These are phyloP conservation scores for Aspergillus spinulosporus DNA, from an alignment of 2,329 filamentous ascomycete genomes.

Conservation along the genomic window DNA sequence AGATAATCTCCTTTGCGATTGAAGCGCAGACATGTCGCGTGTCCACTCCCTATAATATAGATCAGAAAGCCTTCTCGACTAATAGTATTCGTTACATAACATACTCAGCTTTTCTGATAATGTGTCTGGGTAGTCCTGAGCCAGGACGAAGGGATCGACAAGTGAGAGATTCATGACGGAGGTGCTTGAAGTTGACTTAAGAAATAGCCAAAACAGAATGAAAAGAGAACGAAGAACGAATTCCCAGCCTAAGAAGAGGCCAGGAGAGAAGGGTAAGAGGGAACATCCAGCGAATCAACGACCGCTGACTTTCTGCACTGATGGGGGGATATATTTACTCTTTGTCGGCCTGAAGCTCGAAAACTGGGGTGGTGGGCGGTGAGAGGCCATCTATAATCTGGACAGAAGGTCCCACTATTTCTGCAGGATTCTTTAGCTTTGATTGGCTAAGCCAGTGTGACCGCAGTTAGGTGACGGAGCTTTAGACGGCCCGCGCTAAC, in stretches of 20 bases:
- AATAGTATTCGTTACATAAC: constrained; percentile 37
- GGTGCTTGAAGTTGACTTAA: background rate
- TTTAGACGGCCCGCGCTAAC: constrained; percentile 28
- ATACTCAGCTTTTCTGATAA: constrained; percentile 79
- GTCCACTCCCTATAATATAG: constrained; percentile 54
- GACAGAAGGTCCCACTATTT: background rate
- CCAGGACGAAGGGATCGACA: constrained; percentile 69
- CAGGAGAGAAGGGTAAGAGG: constrained; percentile 21
- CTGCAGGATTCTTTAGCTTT: no score
- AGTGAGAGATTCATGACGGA: constrained; percentile 67
- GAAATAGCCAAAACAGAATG: constrained; percentile 1
- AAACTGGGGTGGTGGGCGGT: constrained; percentile 26
- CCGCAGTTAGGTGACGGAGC: constrained; percentile 13
- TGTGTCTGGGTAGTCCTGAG: constrained; percentile 84
- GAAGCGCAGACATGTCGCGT: constrained; percentile 74
- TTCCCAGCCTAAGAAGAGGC: constrained; percentile 31
- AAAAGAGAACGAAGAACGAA: constrained; percentile 5
- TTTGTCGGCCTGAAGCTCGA: constrained; percentile 12
- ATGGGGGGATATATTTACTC: constrained; percentile 7
- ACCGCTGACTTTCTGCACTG: constrained; percentile 13
- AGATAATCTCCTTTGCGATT: constrained; percentile 93
- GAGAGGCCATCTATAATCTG: constrained; percentile 24
- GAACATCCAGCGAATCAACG: constrained; percentile 28
- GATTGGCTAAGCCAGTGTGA: constrained; percentile 12
- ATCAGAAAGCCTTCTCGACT: constrained; percentile 12